phyloP scores from a whole-genome alignment of 2,329 filamentous ascomycete genomes.

The Rutstroemia sp. region DNA sequence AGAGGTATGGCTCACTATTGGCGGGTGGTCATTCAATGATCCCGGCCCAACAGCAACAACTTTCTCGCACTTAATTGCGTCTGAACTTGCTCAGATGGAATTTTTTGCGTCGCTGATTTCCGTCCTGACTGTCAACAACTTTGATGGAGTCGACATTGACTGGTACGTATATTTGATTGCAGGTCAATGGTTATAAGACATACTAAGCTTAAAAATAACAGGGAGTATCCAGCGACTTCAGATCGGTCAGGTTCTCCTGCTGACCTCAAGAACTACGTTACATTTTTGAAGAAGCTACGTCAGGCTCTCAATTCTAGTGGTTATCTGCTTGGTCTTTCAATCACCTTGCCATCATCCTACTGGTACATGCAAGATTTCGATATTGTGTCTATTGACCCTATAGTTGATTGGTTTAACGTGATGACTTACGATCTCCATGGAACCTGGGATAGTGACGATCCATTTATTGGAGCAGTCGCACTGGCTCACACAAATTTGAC shows the following conservation, averaged over 20 bases:
- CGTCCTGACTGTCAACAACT: background rate
- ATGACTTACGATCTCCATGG: constrained; percentile 26
- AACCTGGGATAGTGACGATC: constrained; percentile 10
- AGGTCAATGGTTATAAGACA: no score
- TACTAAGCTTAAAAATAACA: no score
- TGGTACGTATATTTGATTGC: background rate
- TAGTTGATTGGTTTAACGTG: background rate
- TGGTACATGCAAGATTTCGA: background rate
- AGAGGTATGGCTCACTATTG: no score
- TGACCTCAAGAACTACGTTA: constrained; percentile 31
- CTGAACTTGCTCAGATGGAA: background rate
- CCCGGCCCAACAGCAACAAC: no score
- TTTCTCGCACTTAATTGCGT: background rate
- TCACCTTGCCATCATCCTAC: background rate
- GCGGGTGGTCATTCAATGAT: no score
- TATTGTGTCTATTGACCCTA: background rate
- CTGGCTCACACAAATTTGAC: constrained; percentile 39
- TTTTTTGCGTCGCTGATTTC: no score
- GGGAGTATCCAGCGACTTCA: constrained; percentile 22
- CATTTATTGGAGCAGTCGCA: constrained; percentile 28
- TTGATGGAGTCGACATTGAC: constrained; percentile 1
- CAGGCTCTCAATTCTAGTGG: background rate
- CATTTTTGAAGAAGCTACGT: constrained; percentile 17
- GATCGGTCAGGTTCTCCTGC: constrained; percentile 32
- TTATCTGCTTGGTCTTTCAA: background rate